Conservation (phyloP, 192 early-diverging fungal species). For the Spinellus fusiger region DNA sequence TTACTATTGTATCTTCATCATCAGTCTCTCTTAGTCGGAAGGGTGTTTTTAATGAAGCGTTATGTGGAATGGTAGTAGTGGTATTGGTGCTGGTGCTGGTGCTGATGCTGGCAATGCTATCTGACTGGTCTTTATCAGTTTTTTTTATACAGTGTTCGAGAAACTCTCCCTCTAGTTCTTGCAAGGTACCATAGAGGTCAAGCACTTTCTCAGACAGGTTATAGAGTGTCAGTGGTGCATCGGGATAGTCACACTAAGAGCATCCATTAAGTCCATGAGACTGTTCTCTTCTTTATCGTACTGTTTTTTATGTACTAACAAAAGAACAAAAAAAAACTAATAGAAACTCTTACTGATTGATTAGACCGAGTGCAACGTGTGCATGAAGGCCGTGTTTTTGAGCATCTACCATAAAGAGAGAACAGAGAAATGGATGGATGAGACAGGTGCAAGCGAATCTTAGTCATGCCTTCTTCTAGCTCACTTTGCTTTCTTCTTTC, state of each 20-base stretch:
- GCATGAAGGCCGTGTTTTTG: constrained; percentile 31
- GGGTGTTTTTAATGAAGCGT: too few species aligned
- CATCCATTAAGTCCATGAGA: neutral
- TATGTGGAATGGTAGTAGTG: neutral
- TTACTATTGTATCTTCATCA: neutral
- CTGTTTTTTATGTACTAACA: neutral
- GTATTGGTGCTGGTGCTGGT: neutral
- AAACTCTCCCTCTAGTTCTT: constrained; percentile 28
- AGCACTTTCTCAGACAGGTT: constrained; percentile 31
- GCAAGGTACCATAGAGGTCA: constrained; percentile 22
- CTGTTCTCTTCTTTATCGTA: neutral
- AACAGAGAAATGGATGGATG: constrained; percentile 3
- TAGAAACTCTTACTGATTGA: constrained; percentile 17
- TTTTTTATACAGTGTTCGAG: constrained; percentile 23
- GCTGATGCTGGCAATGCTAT: neutral
- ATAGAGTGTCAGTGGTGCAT: constrained; percentile 29
- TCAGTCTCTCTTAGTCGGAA: neutral
- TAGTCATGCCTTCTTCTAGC: neutral
- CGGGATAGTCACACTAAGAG: constrained; percentile 31
- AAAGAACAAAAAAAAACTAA: neutral
- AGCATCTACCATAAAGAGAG: constrained; percentile 18
- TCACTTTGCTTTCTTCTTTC: constrained; percentile 38
- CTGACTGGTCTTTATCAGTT: constrained; percentile 1
- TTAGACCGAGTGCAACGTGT: constrained; percentile 28
- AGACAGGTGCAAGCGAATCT: neutral